Conservation (phyloP, 352 stramenopile species). For the Pilasporangium apinafurcum region DNA sequence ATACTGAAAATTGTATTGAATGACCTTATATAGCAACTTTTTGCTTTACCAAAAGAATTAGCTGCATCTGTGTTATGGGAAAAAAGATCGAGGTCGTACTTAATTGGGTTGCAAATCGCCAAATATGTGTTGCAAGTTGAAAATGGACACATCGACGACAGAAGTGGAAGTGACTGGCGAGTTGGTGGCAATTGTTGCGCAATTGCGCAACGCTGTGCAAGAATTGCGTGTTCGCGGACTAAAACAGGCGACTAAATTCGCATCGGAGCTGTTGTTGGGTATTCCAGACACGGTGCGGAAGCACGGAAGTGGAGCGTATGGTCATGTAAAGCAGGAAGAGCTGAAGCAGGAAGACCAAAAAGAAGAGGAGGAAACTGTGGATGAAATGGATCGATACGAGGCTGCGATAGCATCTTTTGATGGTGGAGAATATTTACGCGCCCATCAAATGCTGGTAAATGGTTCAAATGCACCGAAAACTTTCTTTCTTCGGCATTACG, state of each 20-base stretch:
- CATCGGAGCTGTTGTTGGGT: conserved; percentile 68
- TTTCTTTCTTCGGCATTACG: conserved; percentile 71
- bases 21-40: no score
- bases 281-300: conserved; percentile 31
- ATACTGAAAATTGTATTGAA: no score
- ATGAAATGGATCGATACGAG: conserved; percentile 39
- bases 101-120: no score
- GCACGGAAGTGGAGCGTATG: no score
- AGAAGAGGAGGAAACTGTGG: conserved; percentile 1
- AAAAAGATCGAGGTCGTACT: no score
- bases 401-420: conserved; percentile 68
- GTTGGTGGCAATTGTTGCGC: conserved; percentile 23
- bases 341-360: conserved; percentile 5
- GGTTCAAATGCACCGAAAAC: conserved; percentile 12
- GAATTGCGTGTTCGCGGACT: conserved; percentile 52
- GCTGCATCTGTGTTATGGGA: no score
- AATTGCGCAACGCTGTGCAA: conserved; percentile 42
- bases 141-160: no score
- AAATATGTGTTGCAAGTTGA: no score
- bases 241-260: conserved; percentile 64
- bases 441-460: conserved; percentile 42
- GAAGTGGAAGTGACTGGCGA: no score
- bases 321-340: background rate
- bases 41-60: no score
- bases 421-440: conserved; percentile 65